A percentile compares a stretch with the other conserved stretches of the same genome.
Evolutionary conservation across 352 stramenopile species (phyloP).

Genomic region (Phytopythium kandeliae): DNA sequence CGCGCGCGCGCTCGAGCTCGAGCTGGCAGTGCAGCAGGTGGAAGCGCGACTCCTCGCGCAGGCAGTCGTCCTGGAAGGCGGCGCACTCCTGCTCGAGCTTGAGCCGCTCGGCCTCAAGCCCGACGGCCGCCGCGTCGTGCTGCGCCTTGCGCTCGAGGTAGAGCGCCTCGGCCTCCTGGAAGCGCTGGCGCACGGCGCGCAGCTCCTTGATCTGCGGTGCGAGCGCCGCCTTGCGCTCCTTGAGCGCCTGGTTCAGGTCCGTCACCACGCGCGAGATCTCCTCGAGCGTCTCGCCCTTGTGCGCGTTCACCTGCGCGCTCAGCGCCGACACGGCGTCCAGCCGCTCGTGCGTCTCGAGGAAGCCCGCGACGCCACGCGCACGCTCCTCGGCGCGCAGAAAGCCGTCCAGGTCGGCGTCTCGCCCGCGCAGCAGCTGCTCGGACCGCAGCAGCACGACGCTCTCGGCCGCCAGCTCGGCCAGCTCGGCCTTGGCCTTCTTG

Average conservation of each 20-base stretch:
- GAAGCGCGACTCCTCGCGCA: constrained; percentile 85
- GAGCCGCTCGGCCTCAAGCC: constrained; percentile 84
- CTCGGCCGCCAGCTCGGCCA: constrained; percentile 81
- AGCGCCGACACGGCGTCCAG: constrained; percentile 85
- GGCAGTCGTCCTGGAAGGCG: constrained; percentile 82
- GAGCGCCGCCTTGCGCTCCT: constrained; percentile 89
- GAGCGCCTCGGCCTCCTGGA: constrained; percentile 87
- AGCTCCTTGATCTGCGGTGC: constrained; percentile 92
- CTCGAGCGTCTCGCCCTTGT: constrained; percentile 91
- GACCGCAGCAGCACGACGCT: constrained; percentile 89
- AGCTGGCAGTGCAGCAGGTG: constrained; percentile 79
- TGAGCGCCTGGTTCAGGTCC: constrained; percentile 89
- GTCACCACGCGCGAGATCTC: constrained; percentile 91
- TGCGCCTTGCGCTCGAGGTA: constrained; percentile 85
- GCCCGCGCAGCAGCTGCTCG: constrained; percentile 88
- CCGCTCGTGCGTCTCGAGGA: constrained; percentile 82
- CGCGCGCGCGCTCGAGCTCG: constrained; percentile 62
- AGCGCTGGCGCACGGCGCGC: constrained; percentile 79
- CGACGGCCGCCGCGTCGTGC: constrained; percentile 88
- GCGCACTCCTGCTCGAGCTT: constrained; percentile 89
- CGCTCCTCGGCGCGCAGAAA: constrained; percentile 82
- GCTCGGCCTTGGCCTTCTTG: constrained; percentile 87
- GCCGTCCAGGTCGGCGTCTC: constrained; percentile 78
- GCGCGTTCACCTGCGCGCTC: constrained; percentile 86
- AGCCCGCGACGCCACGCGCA: constrained; percentile 81